Conservation (phyloP, 2,329 filamentous ascomycete genomes). For the Chaetothyriales sp. region DNA sequence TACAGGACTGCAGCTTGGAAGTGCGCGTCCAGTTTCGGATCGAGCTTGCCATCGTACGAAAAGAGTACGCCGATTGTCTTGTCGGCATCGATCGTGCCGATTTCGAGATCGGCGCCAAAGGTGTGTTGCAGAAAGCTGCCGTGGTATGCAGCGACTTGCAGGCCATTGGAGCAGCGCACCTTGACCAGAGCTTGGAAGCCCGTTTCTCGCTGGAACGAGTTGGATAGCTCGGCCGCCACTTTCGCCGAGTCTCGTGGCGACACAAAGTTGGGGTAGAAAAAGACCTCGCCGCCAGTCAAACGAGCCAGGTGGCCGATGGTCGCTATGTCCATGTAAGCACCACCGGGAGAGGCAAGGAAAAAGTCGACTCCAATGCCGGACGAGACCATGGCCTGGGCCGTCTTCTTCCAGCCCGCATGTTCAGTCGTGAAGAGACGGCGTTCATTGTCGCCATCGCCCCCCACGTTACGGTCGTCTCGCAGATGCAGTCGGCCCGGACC, state of each 20-base stretch:
- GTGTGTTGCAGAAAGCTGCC: conserved; percentile 94
- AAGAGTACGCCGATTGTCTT: conserved; percentile 87
- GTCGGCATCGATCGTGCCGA: conserved; percentile 82
- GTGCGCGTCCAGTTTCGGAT: conserved; percentile 87
- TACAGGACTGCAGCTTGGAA: conserved; percentile 94
- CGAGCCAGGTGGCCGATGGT: conserved; percentile 79
- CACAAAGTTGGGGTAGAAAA: conserved; percentile 95
- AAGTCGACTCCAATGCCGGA: conserved; percentile 81
- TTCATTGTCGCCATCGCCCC: conserved; percentile 72
- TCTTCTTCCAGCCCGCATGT: conserved; percentile 72
- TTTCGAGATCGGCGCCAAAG: conserved; percentile 85
- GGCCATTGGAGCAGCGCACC: conserved; percentile 88
- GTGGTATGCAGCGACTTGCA: conserved; percentile 87
- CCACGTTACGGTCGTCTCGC: conserved; percentile 77
- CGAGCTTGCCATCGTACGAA: conserved; percentile 92
- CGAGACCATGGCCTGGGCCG: conserved; percentile 74
- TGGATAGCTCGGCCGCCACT: conserved; percentile 69
- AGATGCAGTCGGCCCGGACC: conserved; percentile 74
- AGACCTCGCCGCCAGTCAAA: conserved; percentile 84
- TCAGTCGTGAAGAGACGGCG: conserved; percentile 87
- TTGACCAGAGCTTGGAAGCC: conserved; percentile 97
- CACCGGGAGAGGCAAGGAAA: conserved; percentile 81
- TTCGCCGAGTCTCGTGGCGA: conserved; percentile 71
- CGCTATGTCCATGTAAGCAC: conserved; percentile 82
- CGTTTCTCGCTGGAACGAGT: conserved; percentile 75